Base-by-base conservation (phyloP, 306 rosid genomes). In the Corylus avellana region DNA sequence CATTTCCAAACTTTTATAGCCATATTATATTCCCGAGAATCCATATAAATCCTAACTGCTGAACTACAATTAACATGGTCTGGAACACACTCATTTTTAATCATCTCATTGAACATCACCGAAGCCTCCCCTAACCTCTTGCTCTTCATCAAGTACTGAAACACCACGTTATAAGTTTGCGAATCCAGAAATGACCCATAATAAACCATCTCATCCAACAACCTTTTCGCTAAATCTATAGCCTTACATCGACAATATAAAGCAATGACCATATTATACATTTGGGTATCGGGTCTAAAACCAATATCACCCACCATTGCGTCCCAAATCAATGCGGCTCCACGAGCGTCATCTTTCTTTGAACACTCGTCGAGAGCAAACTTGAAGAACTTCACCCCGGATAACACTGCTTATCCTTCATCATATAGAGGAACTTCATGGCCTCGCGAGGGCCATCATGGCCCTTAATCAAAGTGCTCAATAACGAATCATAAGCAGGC, bases 81-180 rank as follows among this genome's bases (percentile, higher is more conserved):
- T 1, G 88, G 89, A 50, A 92, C 29, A 76, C 73, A 92, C 83
- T 88, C 97, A 70, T 92, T 92, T 64, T 92, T 90, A 51, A 90
- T 35, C 94, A 90, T 90, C 86, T 92, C 90, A 25, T 49, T 64
- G 55, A 90, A 85, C 51, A 22, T 22, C 25, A 22, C 25, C 25
- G 25, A 92, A 12, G 91, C 93, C 20, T 92, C 91, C 72, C 80
- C 29, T 12, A 86, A 64, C 56, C 84, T 87, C 85, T 84, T 84
- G 32, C 81, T 77, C 79, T 85, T 87, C 39, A 92, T 76, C 82
- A 84, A 67, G 80, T 79, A 83, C 66, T 76, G 79, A 74, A 92
- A 90, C 75, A 92, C 7, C 82, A 88, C 9, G 48, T 88, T 87
- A 73, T 92, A 90, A 79, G 83, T 90, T 42, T 63, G 70, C 1